These are phyloP conservation scores for Fusarium sp. DNA, from an alignment of 2,329 filamentous ascomycete species.

Conservation along the genomic window DNA sequence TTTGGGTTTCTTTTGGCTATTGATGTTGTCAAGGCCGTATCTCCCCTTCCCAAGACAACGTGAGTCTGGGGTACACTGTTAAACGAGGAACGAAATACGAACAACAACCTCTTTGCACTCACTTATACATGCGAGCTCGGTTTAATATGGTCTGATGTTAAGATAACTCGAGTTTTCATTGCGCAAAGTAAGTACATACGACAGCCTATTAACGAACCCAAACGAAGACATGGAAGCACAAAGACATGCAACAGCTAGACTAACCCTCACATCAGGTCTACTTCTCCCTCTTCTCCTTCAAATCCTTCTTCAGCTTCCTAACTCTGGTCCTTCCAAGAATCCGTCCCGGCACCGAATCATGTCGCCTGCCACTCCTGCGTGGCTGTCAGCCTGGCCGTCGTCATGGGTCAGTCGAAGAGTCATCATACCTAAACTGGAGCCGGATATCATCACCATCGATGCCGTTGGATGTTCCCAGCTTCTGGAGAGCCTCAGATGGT, in stretches of 20 bases:
- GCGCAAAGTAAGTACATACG: background rate
- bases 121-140: too few relatives aligned
- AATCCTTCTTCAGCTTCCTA: background rate
- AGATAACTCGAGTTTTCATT: background rate
- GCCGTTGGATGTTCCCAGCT: background rate
- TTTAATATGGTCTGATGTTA: background rate
- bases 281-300: background rate
- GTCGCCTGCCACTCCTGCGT: background rate
- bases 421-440: background rate
- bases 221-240: background rate
- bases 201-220: background rate
- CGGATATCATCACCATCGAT: background rate
- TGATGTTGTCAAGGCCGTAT: conserved; percentile 28
- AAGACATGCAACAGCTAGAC: background rate
- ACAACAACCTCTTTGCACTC: background rate
- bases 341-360: background rate
- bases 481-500: background rate
- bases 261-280: background rate
- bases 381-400: background rate
- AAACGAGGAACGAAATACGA: background rate
- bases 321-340: background rate
- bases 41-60: background rate
- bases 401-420: background rate
- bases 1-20: conserved; percentile 41
- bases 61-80: background rate